Conservation (phyloP, 495 filamentous ascomycete genomes). For the Aspergillus leporis region DNA sequence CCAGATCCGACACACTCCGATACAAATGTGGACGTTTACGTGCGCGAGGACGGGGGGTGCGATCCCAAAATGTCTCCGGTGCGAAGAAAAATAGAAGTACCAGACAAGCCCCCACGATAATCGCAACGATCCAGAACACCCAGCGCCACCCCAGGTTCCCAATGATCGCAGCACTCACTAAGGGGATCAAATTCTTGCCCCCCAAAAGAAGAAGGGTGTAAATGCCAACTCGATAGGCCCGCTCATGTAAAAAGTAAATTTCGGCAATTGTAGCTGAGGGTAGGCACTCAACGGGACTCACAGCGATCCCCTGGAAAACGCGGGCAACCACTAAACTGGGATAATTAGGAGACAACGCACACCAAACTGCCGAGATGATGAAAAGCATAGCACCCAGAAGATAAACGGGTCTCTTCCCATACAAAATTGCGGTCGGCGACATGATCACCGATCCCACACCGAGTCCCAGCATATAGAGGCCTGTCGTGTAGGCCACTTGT, state of each 20-base stretch:
- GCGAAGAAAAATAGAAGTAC: conserved; percentile 84
- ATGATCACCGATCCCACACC: conserved; percentile 81
- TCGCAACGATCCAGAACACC: conserved; percentile 91
- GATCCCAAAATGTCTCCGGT: conserved; percentile 96
- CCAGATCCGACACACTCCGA: conserved; percentile 42
- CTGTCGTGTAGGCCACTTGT: conserved; percentile 84
- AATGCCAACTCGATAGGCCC: conserved; percentile 92
- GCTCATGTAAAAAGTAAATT: conserved; percentile 94
- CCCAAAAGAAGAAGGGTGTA: conserved; percentile 89
- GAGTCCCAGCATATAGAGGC: conserved; percentile 93
- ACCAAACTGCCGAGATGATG: conserved; percentile 79
- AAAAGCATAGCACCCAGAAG: conserved; percentile 76
- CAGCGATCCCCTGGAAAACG: conserved; percentile 83
- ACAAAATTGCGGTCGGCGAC: conserved; percentile 90
- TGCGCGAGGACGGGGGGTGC: conserved; percentile 64
- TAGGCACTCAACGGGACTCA: conserved; percentile 90
- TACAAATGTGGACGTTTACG: conserved; percentile 35
- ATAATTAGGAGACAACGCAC: conserved; percentile 79
- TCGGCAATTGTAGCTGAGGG: conserved; percentile 95
- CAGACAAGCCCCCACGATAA: conserved; percentile 75
- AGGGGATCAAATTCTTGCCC: conserved; percentile 88
- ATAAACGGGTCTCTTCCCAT: conserved; percentile 90
- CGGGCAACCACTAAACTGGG: conserved; percentile 77
- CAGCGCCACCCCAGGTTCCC: conserved; percentile 80
- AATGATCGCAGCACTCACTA: conserved; percentile 87